phyloP scores from a whole-genome alignment of 2,329 filamentous ascomycete species.

The Pestalotiopsis sp. region DNA sequence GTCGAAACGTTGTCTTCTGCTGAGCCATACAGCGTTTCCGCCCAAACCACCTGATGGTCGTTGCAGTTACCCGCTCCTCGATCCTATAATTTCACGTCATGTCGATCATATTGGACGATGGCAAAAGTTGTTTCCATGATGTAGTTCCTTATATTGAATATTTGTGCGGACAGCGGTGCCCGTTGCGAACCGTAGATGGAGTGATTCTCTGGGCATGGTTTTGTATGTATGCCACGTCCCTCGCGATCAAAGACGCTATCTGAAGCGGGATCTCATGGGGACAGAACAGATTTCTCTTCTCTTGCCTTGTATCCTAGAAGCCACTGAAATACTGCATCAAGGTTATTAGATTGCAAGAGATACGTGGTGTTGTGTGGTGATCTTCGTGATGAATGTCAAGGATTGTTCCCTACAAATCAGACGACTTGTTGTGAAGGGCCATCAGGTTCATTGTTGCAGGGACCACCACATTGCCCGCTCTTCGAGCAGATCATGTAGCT shows the following conservation, averaged over 20 bases:
- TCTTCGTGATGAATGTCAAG: not conserved
- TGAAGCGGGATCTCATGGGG: not conserved
- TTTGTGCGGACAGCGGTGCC: too few species aligned
- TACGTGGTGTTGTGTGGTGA: not conserved
- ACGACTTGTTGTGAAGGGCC: not conserved
- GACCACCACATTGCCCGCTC: not conserved
- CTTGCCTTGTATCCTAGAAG: slow-evolving; percentile 71
- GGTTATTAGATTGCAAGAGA: slow-evolving; percentile 75
- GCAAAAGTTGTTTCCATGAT: too few species aligned
- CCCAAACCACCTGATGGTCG: too few species aligned
- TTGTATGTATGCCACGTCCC: not conserved
- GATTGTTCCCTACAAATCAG: not conserved
- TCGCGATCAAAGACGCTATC: not conserved
- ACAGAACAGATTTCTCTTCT: slow-evolving; percentile 50
- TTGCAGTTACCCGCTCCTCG: too few species aligned
- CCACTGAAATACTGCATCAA: slow-evolving; percentile 51
- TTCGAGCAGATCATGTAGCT: not conserved
- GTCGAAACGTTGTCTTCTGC: too few species aligned
- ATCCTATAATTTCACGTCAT: too few species aligned
- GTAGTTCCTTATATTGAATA: too few species aligned
- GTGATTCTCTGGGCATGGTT: not conserved
- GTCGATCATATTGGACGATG: too few species aligned
- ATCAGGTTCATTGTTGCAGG: not conserved
- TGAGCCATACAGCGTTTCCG: too few species aligned
- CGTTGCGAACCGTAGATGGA: too few species aligned